These are phyloP conservation scores for Silene noctiflora DNA, from an alignment of 179 eudicot species.

Conservation along the genomic window DNA sequence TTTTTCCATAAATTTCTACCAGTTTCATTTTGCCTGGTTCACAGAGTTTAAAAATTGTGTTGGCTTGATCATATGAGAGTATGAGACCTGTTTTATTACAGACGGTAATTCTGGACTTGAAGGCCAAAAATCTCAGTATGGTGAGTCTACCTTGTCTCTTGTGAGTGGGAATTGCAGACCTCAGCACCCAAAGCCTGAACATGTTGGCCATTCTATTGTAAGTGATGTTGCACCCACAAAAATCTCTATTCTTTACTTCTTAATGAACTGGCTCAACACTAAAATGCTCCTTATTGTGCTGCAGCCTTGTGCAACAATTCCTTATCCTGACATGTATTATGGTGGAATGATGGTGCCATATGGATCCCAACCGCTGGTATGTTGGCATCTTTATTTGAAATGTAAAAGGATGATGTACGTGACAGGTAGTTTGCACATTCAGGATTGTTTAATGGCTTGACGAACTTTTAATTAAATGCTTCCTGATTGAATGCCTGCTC, in stretches of 20 bases:
- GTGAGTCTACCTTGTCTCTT: slow-evolving; percentile 35
- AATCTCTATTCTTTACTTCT: neutral
- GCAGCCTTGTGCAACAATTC: slow-evolving; percentile 73
- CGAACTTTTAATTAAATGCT: neutral
- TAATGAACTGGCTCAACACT: neutral
- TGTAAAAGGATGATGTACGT: too few relatives aligned
- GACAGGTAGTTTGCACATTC: too few relatives aligned
- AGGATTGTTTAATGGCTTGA: neutral
- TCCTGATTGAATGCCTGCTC: neutral
- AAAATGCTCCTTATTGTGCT: slow-evolving; percentile 7
- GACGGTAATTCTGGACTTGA: slow-evolving; percentile 47
- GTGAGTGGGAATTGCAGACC: slow-evolving; percentile 40
- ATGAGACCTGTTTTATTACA: slow-evolving; percentile 24
- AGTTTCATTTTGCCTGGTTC: neutral
- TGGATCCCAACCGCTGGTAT: slow-evolving; percentile 80
- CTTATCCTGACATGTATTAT: slow-evolving; percentile 73
- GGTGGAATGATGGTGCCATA: slow-evolving; percentile 84
- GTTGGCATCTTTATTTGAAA: slow-evolving; percentile 3
- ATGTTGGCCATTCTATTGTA: slow-evolving; percentile 88
- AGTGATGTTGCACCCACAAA: slow-evolving; percentile 23
- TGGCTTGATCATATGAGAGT: neutral
- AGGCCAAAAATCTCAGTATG: slow-evolving; percentile 42
- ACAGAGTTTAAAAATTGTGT: neutral
- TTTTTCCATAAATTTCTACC: neutral
- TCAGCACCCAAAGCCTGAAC: slow-evolving; percentile 68